Conservation (phyloP, 257 asterid genomes). For the Lavandula angustifolia region DNA sequence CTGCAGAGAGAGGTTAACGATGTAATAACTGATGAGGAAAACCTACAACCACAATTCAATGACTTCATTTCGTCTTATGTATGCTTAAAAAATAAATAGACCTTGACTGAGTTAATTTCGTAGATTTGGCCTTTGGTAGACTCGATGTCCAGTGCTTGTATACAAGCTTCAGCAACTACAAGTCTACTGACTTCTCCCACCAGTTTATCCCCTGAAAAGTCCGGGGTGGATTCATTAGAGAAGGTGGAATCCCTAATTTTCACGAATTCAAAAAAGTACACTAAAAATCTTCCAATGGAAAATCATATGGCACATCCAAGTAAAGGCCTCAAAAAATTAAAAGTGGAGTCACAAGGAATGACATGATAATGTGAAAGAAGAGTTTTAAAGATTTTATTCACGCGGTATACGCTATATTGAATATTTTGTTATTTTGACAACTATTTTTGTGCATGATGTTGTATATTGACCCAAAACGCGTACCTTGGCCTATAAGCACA, state of each 20-base stretch:
- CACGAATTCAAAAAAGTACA: no score
- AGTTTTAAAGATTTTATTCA: no score
- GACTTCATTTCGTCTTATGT: neutral
- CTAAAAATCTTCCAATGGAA: neutral
- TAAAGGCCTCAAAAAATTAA: no score
- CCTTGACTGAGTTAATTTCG: conserved; percentile 87
- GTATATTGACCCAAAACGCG: no score
- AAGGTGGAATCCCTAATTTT: no score
- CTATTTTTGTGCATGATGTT: neutral
- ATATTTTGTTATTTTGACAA: no score
- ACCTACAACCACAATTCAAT: no score
- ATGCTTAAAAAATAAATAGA: conserved; percentile 34
- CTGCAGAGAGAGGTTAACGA: conserved; percentile 37
- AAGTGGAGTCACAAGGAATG: no score
- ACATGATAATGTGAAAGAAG: no score
- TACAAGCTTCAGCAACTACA: conserved; percentile 94
- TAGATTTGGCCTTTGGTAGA: conserved; percentile 73
- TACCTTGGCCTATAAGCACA: conserved; percentile 89
- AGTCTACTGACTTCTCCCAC: conserved; percentile 95
- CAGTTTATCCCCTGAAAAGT: conserved; percentile 92
- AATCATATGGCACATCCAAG: conserved; percentile 11
- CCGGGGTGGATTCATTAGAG: no score
- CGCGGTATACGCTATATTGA: no score
- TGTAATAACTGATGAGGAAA: no score
- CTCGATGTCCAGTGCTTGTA: conserved; percentile 83